Percentiles rank a stretch among this genome's conserved stretches.
Conservation (phyloP, 2,329 filamentous ascomycete species). For the Sclerotinia glacialis region DNA sequence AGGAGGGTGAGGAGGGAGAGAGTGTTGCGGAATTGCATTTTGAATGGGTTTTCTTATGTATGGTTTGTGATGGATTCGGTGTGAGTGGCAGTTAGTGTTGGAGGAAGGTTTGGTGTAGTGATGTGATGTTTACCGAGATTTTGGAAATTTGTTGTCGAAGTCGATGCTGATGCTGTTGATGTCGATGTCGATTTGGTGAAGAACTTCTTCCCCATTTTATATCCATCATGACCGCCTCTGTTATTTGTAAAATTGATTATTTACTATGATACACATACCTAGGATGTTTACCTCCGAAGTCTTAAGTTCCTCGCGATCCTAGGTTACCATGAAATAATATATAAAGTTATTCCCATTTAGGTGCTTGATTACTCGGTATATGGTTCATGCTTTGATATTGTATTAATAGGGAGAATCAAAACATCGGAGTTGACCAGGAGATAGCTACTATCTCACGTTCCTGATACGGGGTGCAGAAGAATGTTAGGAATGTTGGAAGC, state of each 20-base stretch:
- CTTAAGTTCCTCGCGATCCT: background rate
- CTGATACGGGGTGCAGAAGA: background rate
- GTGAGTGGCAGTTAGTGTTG: background rate
- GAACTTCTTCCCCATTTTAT: background rate
- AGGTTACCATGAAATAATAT: background rate
- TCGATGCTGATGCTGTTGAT: constrained; percentile 4
- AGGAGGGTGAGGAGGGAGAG: constrained; percentile 42
- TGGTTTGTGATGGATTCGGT: background rate
- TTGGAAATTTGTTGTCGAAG: background rate
- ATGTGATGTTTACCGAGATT: constrained; percentile 10
- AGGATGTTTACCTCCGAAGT: background rate
- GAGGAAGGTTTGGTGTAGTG: background rate
- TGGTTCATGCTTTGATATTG: background rate
- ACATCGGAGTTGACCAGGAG: background rate
- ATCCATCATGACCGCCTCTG: background rate
- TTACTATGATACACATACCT: background rate
- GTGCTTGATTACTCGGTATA: background rate
- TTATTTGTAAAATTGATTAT: background rate
- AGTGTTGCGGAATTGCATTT: constrained; percentile 46
- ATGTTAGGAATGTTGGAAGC: constrained; percentile 8
- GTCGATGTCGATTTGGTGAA: background rate
- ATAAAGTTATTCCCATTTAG: background rate
- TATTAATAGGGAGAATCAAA: background rate
- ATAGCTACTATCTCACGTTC: background rate
- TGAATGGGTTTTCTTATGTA: constrained; percentile 26